A percentile compares a stretch with the other conserved stretches of the same genome.
phyloP scores from a whole-genome alignment of 2,329 filamentous ascomycete species.

The Aphanoascus verrucosus region DNA sequence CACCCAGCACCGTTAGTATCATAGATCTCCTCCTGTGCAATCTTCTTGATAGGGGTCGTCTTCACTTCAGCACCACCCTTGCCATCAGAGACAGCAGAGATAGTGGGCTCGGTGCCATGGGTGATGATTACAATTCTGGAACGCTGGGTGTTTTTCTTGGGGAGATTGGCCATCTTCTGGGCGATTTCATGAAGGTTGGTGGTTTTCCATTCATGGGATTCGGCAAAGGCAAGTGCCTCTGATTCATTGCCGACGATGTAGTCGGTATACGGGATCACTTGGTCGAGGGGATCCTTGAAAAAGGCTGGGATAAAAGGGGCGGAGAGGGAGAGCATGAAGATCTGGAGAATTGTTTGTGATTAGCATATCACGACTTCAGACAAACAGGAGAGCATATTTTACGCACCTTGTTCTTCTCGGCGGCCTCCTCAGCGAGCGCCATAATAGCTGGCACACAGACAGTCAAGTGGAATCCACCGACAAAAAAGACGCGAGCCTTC shows the following conservation, averaged over 20 bases:
- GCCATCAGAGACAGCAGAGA: constrained; percentile 64
- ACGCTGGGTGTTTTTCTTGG: constrained; percentile 81
- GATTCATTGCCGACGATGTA: constrained; percentile 96
- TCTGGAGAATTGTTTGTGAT: constrained; percentile 26
- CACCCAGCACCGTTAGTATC: constrained; percentile 89
- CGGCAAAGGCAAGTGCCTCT: constrained; percentile 79
- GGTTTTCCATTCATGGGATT: constrained; percentile 62
- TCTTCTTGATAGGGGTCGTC: constrained; percentile 70
- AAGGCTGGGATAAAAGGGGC: constrained; percentile 94
- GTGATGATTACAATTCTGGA: constrained; percentile 84
- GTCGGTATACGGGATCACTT: constrained; percentile 82
- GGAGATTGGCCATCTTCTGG: constrained; percentile 71
- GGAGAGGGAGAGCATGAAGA: constrained; percentile 80
- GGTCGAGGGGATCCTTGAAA: constrained; percentile 92
- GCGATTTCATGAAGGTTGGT: constrained; percentile 77
- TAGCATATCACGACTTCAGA: neutral
- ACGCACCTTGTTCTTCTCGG: constrained; percentile 67
- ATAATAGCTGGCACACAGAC: constrained; percentile 85
- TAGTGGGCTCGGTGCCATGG: constrained; percentile 82
- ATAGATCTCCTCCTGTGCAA: constrained; percentile 67
- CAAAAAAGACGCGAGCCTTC: constrained; percentile 78
- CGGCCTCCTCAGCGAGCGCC: constrained; percentile 82
- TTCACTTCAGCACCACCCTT: constrained; percentile 55
- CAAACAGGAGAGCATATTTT: neutral
- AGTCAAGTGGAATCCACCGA: constrained; percentile 95